Conservation (phyloP, 192 early-diverging fungal genomes). For the Lunasporangiospora selenospora region DNA sequence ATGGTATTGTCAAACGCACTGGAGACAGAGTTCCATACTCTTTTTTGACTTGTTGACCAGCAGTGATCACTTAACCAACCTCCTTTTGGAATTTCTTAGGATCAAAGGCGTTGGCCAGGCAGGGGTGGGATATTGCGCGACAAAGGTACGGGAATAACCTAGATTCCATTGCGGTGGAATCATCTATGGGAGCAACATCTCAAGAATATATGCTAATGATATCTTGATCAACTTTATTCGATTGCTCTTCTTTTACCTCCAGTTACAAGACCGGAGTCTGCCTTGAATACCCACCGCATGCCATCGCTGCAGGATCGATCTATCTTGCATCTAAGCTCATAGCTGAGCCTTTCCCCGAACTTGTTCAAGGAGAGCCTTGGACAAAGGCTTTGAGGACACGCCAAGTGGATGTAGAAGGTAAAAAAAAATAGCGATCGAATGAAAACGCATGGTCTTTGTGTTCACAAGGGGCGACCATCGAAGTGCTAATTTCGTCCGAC, state of each 20-base stretch:
- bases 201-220: not conserved
- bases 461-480: not conserved
- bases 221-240: not conserved
- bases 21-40: too few relatives aligned
- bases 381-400: constrained; percentile 52
- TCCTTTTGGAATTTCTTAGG: constrained; percentile 25
- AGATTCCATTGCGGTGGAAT: not conserved
- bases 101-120: constrained; percentile 52
- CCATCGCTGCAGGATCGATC: constrained; percentile 67
- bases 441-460: too few relatives aligned
- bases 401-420: constrained; percentile 68
- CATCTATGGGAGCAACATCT: not conserved
- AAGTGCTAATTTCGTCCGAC: not conserved
- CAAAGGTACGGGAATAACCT: constrained; percentile 37
- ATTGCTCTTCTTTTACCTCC: not conserved
- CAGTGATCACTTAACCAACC: constrained; percentile 3
- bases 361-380: constrained; percentile 52
- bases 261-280: constrained; percentile 65
- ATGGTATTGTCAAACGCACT: constrained; percentile 49
- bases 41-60: not conserved
- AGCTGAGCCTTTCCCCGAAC: constrained; percentile 45
- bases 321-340: constrained; percentile 59
- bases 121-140: constrained; percentile 57
- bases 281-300: constrained; percentile 68
- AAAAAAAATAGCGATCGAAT: too few relatives aligned